Conservation (phyloP, 2,329 filamentous ascomycete species). For the Ascosphaera aggregata region DNA sequence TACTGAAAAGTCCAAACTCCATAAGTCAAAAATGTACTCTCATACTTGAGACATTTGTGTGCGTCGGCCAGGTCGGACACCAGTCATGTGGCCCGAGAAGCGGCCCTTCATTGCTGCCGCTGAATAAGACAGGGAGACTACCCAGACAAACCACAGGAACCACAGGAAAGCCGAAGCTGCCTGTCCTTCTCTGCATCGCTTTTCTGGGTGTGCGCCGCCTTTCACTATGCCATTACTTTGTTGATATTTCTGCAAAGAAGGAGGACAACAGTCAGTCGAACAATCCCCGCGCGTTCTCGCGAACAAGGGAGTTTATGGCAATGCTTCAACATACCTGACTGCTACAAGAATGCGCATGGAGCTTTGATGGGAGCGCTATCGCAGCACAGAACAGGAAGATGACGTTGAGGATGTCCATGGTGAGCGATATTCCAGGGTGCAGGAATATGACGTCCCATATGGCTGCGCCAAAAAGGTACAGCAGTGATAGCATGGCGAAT, state of each 20-base stretch:
- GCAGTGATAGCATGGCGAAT: constrained; percentile 24
- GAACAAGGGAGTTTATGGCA: neutral
- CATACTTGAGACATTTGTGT: constrained; percentile 7
- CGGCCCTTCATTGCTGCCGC: neutral
- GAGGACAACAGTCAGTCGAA: neutral
- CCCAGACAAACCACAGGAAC: constrained; percentile 24
- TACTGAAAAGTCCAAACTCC: neutral
- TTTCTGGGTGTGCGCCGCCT: constrained; percentile 14
- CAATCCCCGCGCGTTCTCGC: neutral
- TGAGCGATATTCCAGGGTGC: constrained; percentile 20
- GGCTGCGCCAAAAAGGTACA: constrained; percentile 24
- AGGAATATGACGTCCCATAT: constrained; percentile 17
- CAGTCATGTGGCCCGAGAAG: constrained; percentile 1
- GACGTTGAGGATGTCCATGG: constrained; percentile 23
- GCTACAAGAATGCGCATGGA: constrained; percentile 21
- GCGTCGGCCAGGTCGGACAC: constrained; percentile 4
- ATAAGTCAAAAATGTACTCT: neutral
- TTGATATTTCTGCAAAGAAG: constrained; percentile 15
- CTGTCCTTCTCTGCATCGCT: constrained; percentile 28
- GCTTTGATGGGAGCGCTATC: constrained; percentile 24
- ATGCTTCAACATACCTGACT: constrained; percentile 18
- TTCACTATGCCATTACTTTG: constrained; percentile 22
- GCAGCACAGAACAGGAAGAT: constrained; percentile 25
- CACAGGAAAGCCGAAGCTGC: constrained; percentile 27
- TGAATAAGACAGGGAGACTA: constrained; percentile 10